These are phyloP conservation scores for Trichosporon ovoides DNA, from an alignment of 1,284 basidiomycete species.

Conservation along the genomic window DNA sequence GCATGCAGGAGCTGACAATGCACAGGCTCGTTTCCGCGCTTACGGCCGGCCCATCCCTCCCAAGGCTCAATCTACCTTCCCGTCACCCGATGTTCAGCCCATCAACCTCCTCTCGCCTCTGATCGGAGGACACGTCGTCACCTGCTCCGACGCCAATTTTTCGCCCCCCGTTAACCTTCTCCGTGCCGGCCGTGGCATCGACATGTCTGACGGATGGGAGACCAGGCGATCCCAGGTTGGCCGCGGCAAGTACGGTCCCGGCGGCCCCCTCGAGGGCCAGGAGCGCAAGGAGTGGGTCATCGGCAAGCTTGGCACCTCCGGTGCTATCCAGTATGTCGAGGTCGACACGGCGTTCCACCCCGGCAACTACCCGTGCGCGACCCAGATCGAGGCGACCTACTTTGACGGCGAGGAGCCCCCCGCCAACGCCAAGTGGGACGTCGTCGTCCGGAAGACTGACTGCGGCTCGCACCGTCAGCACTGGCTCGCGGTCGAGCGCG, in stretches of 20 bases:
- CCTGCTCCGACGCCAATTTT: conserved; percentile 79
- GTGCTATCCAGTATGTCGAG: conserved; percentile 70
- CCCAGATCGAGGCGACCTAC: conserved; percentile 30
- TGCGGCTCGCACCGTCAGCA: conserved; percentile 87
- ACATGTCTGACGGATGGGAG: conserved; percentile 99
- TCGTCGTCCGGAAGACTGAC: conserved; percentile 68
- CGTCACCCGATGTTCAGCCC: conserved; percentile 49
- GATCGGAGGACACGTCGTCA: conserved; percentile 64
- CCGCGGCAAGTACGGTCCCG: conserved; percentile 56
- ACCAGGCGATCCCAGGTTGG: conserved; percentile 74
- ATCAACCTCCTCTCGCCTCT: conserved; percentile 87
- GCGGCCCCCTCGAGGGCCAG: conserved; percentile 47
- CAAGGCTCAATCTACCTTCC: conserved; percentile 46
- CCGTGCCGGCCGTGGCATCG: conserved; percentile 77
- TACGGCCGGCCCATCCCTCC: conserved; percentile 70
- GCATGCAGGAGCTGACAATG: background rate
- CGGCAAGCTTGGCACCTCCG: conserved; percentile 71
- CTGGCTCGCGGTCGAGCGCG: conserved; percentile 72
- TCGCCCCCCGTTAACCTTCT: conserved; percentile 87
- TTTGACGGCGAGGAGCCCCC: conserved; percentile 37
- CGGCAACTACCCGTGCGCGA: conserved; percentile 85
- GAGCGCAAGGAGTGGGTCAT: conserved; percentile 86
- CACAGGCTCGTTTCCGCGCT: conserved; percentile 75
- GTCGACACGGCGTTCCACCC: conserved; percentile 95
- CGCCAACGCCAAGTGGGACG: conserved; percentile 59